A percentile compares a stretch with the other conserved stretches of the same genome.
phyloP scores from a whole-genome alignment of 305 asterid species.

The Vinca major region DNA sequence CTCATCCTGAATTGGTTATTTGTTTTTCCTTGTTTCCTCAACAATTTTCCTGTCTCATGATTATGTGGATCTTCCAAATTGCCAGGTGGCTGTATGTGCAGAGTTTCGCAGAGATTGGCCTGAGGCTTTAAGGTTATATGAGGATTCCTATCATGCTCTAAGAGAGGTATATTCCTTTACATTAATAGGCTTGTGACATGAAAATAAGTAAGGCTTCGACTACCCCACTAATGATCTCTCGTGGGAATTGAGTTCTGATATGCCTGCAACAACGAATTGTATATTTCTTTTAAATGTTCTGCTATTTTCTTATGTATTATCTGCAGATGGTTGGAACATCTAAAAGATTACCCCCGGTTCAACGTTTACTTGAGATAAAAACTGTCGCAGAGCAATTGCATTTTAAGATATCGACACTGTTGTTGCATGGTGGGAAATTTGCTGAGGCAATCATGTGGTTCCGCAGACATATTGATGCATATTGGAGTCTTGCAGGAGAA shows the following conservation, averaged over 20 bases:
- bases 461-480: conserved; percentile 60
- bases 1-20: conserved; percentile 14
- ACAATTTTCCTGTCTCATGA: conserved; percentile 23
- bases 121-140: conserved; percentile 78
- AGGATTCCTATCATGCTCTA: conserved; percentile 77
- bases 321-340: conserved; percentile 78
- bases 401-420: conserved; percentile 72
- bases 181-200: conserved; percentile 15
- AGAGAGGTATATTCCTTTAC: conserved; percentile 53
- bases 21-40: conserved; percentile 13
- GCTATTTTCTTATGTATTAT: conserved; percentile 12
- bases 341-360: conserved; percentile 84
- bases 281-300: not conserved
- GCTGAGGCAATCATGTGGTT: conserved; percentile 79
- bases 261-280: not conserved
- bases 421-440: conserved; percentile 83
- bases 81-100: conserved; percentile 93
- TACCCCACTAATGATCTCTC: conserved; percentile 3
- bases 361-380: conserved; percentile 76
- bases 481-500: conserved; percentile 62
- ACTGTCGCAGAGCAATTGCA: conserved; percentile 78
- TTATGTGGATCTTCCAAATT: conserved; percentile 39
- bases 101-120: conserved; percentile 93
- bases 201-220: not conserved
- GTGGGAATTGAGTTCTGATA: conserved; percentile 13